Evolutionary conservation across 495 filamentous ascomycete species (phyloP), one percentile per base, ranked within the genome.

Genomic region (Trichoderma virens): DNA sequence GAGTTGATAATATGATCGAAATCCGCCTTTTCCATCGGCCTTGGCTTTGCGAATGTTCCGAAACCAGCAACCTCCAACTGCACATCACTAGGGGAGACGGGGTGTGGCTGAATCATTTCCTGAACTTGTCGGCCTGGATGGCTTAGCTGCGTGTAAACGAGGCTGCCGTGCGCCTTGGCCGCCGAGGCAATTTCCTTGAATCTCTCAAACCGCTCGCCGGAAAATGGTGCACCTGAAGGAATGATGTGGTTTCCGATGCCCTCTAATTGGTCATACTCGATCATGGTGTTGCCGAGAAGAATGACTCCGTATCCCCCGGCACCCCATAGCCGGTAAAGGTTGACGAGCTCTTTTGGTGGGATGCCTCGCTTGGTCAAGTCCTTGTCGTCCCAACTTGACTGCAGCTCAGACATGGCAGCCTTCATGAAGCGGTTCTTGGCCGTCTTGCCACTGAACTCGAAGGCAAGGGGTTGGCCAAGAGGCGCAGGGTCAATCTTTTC

Each of bases 371-470:
- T 72, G 25, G 72, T 64, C 34, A 80, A 65, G 65, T 85, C 73
- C 2, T 75, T 75, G 0, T 79, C 70, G 63, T 80, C 73, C 81
- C 83, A 89, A 8, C 83, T 83, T 0, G 85, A 79, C 30, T 86
- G 69, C 5, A 76, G 74, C 67, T 89, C 86, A 5, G 84, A 83
- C 82, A 86, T 87, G 38, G 86, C 83, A 31, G 77, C 82, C 72
- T 89, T 89, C 67, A 89, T 69, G 67, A 86, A 82, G 35, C 86
- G 77, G 71, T 88, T 90, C 31, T 74, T 71, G 1, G 83, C 82
- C 13, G 79, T 78, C 60, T 75, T 77, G 61, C 78, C 77, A 59
- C 82, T 82, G 77, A 87, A 88, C 41, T 76, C 67, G 66, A 88
- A 86, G 20, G 78, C 65, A 13, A 89, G 75, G 3, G 85, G 82